Evolutionary conservation across 2,329 filamentous ascomycete species (phyloP), one percentile per base, ranked within the genome.

Genomic region (Venturia oleaginea): DNA sequence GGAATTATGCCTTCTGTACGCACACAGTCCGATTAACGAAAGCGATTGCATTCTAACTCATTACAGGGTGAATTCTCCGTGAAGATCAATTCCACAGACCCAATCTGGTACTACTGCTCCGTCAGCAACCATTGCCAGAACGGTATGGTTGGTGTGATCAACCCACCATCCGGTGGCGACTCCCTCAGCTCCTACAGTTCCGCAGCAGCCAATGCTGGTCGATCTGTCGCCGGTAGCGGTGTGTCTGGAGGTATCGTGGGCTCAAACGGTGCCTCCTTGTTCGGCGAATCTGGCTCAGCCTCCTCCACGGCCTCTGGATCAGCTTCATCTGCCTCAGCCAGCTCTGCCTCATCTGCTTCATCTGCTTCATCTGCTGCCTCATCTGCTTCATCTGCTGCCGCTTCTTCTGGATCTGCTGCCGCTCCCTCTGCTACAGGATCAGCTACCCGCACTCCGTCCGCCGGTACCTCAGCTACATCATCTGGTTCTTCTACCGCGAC

Each of bases 321-420:
- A 22, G 24, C 61, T 13, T 63, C 61, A 37, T 43, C 61, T 13
- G 6, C n/a, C 7, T 37, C 38, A 40, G 43, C 46, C 7, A 5
- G n/a, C n/a, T n/a, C n/a, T n/a, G n/a, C n/a, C n/a, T n/a, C n/a
- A n/a, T 34, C 40, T 27, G 61, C 42, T 55, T 40, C 60, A 40
- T 61, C 60, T 3, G 22, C 61, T 13, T 63, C 61, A 34, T 40
- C 61, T 17, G 6, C 34, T 7, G 43, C 46, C 10, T 57, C 46
- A 24, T 46, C 62, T 17, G 3, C 22, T 5, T 24, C 46, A 3
- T 40, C 46, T 19, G 62, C 48, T 51, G 76, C 76, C 62, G 76
- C 76, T 57, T 75, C 73, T 46, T 68, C 74, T 57, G 67, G 64
- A 34, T 68, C 66, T 22, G 70, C 72, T 15, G 11, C 61, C 62